Conservation (phyloP, 176 grass and related monocot genomes). For the Oryza officinalis region DNA sequence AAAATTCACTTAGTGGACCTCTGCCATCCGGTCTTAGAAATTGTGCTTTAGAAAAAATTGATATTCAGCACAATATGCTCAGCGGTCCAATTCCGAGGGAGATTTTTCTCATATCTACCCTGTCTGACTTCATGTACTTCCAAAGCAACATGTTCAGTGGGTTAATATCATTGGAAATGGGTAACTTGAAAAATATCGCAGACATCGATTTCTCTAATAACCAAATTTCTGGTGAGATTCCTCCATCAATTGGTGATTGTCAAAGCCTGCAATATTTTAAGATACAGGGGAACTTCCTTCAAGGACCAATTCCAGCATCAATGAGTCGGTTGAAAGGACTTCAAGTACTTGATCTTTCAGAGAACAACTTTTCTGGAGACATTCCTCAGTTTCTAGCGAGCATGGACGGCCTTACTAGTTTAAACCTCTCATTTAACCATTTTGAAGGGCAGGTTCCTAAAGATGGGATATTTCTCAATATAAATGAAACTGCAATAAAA, state of each 20-base stretch:
- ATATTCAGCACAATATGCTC: constrained; percentile 40
- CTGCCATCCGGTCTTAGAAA: constrained; percentile 5
- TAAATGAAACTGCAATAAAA: not conserved
- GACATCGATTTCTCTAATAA: constrained; percentile 42
- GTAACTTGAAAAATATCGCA: constrained; percentile 32
- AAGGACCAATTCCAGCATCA: constrained; percentile 40
- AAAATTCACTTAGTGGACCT: constrained; percentile 11
- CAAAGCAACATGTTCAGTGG: constrained; percentile 50
- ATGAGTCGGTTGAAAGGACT: constrained; percentile 35
- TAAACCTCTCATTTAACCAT: constrained; percentile 61
- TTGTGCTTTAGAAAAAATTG: constrained; percentile 19
- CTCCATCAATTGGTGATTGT: constrained; percentile 35
- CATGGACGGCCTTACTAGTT: constrained; percentile 2
- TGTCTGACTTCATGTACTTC: not conserved
- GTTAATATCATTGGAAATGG: constrained; percentile 22
- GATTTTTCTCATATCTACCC: not conserved
- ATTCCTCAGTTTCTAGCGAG: constrained; percentile 40
- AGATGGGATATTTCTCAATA: constrained; percentile 44
- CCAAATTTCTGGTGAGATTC: constrained; percentile 48
- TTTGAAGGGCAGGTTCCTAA: constrained; percentile 53
- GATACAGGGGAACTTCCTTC: constrained; percentile 34
- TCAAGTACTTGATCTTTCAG: constrained; percentile 34
- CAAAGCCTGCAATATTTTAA: constrained; percentile 37
- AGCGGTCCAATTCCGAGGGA: constrained; percentile 48
- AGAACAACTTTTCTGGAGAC: constrained; percentile 38